Conservation (phyloP, 768 basidiomycete species). For the Pholiota molesta region DNA sequence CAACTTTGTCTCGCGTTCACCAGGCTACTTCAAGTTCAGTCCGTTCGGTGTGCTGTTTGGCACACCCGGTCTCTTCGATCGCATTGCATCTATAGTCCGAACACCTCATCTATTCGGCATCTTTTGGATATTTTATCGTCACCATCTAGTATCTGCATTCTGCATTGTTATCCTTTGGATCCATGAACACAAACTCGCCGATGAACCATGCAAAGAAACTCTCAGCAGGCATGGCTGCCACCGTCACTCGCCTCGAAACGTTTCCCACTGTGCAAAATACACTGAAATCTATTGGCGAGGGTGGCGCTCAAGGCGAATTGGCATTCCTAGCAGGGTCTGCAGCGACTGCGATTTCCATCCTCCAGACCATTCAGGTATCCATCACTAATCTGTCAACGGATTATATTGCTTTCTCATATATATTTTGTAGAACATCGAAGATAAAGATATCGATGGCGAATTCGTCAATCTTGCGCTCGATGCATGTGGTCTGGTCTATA, state of each 20-base stretch:
- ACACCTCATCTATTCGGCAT: too few species aligned
- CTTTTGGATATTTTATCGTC: too few species aligned
- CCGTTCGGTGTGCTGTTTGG: not conserved
- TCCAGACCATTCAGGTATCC: conserved; percentile 17
- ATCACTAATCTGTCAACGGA: not conserved
- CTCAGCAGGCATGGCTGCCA: not conserved
- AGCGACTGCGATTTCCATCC: conserved; percentile 9
- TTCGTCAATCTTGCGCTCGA: conserved; percentile 21
- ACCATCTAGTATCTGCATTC: too few species aligned
- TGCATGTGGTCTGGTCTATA: conserved; percentile 22
- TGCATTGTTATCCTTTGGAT: too few species aligned
- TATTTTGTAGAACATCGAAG: conserved; percentile 9
- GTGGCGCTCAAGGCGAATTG: not conserved
- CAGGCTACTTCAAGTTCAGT: too few species aligned
- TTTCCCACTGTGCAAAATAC: conserved; percentile 12
- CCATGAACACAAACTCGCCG: too few species aligned
- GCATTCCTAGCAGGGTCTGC: conserved; percentile 18
- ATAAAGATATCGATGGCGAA: conserved; percentile 21
- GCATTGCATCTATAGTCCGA: too few species aligned
- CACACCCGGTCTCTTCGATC: not conserved
- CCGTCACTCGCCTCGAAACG: not conserved
- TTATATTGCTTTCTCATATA: not conserved
- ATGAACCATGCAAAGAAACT: not conserved
- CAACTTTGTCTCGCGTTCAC: too few species aligned
- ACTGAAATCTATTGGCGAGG: conserved; percentile 15